phyloP scores from a whole-genome alignment of 306 rosid genomes.

The Hippophae gyantsensis region DNA sequence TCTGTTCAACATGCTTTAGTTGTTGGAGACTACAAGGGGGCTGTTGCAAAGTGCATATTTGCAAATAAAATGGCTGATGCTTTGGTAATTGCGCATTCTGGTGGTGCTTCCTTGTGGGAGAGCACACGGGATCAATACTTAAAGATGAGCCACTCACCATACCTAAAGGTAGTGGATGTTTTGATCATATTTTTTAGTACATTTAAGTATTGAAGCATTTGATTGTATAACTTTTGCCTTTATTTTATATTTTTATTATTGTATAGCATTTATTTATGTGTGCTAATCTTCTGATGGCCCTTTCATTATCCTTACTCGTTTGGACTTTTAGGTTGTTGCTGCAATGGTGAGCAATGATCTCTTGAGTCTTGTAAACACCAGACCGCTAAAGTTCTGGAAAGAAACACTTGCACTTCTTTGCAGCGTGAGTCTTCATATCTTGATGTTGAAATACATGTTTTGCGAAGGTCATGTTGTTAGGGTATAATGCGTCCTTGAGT shows the following conservation, averaged over 20 bases:
- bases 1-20: constrained; percentile 84
- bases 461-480: no score
- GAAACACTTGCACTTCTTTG: constrained; percentile 99
- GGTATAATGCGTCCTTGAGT: no score
- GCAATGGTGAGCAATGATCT: constrained; percentile 99
- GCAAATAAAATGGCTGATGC: constrained; percentile 94
- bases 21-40: constrained; percentile 93
- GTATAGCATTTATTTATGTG: constrained; percentile 2
- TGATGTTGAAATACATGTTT: background rate
- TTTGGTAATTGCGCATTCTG: constrained; percentile 90
- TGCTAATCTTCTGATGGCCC: background rate
- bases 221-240: background rate
- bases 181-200: constrained; percentile 1
- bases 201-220: background rate
- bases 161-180: constrained; percentile 63
- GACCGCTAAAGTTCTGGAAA: constrained; percentile 95
- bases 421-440: constrained; percentile 56
- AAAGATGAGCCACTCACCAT: constrained; percentile 63
- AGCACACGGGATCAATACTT: constrained; percentile 89
- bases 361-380: constrained; percentile 85
- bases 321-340: constrained; percentile 68
- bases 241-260: background rate
- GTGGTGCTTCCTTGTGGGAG: constrained; percentile 85
- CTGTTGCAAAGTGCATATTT: constrained; percentile 74
- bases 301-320: constrained; percentile 11